Percentiles rank a stretch among this genome's conserved stretches.
Conservation (phyloP, 164 flowering plant species). For the Umbellularia californica region DNA sequence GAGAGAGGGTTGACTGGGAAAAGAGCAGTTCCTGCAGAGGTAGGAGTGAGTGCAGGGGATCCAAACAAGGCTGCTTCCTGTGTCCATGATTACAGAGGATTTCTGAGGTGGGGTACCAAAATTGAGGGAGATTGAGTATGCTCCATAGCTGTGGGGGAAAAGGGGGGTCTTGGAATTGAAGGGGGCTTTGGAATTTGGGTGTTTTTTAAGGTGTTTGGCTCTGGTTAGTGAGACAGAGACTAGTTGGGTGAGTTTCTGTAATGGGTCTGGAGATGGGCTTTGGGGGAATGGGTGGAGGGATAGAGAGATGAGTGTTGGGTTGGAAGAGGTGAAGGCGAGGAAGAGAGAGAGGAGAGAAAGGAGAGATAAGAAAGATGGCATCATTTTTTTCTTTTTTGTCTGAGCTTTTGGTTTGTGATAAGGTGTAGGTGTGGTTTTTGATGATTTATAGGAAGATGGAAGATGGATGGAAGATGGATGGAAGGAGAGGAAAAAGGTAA, state of each 20-base stretch:
- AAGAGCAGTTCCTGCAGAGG: constrained; percentile 41
- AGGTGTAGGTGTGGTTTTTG: background rate
- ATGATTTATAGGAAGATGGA: background rate
- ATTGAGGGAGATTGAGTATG: constrained; percentile 46
- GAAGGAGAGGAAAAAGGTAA: background rate
- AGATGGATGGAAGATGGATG: no score
- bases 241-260: constrained; percentile 25
- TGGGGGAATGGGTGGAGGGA: constrained; percentile 23
- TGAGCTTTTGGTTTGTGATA: background rate
- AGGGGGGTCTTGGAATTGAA: constrained; percentile 26
- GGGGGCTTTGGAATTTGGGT: constrained; percentile 6
- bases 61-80: constrained; percentile 59
- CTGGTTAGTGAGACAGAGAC: constrained; percentile 40
- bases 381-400: constrained; percentile 1
- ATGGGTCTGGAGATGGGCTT: constrained; percentile 26
- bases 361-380: constrained; percentile 17
- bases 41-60: constrained; percentile 55
- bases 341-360: constrained; percentile 14
- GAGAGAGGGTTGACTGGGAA: constrained; percentile 7
- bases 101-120: constrained; percentile 66
- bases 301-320: constrained; percentile 18
- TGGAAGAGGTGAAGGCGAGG: constrained; percentile 10
- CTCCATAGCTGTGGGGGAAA: constrained; percentile 52
- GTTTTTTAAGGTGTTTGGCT: constrained; percentile 49
- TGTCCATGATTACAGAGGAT: constrained; percentile 48